A percentile compares a stretch with the other conserved stretches of the same genome.
These are phyloP conservation scores for Mycothermus thermophilus DNA, from an alignment of 495 filamentous ascomycete species.

Conservation along the genomic window DNA sequence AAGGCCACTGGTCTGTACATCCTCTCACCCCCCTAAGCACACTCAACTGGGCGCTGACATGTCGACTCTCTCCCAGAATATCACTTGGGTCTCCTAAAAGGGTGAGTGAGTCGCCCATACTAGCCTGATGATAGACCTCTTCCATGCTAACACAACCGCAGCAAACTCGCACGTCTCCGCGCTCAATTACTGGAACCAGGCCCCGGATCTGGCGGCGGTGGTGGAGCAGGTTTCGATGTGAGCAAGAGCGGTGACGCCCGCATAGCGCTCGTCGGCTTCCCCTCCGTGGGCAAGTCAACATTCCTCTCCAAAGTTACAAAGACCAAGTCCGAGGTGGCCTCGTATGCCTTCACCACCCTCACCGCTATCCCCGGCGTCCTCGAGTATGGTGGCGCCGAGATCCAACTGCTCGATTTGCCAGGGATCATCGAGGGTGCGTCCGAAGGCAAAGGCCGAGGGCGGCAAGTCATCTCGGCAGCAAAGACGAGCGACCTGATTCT, in stretches of 20 bases:
- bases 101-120: constrained; percentile 37
- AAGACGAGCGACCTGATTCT: constrained; percentile 97
- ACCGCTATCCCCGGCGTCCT: constrained; percentile 96
- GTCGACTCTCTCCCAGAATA: constrained; percentile 49
- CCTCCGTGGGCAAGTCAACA: constrained; percentile 97
- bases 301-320: constrained; percentile 99
- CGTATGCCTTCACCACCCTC: constrained; percentile 95
- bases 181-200: constrained; percentile 91
- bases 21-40: too few relatives aligned
- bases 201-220: constrained; percentile 63
- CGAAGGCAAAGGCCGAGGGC: constrained; percentile 89
- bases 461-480: constrained; percentile 97
- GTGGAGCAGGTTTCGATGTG: constrained; percentile 79
- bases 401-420: constrained; percentile 94
- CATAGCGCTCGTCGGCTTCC: constrained; percentile 94
- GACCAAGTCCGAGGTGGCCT: constrained; percentile 90
- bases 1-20: constrained; percentile 78
- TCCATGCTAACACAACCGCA: constrained; percentile 22
- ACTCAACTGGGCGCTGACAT: too few relatives aligned
- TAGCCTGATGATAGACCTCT: neutral
- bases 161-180: constrained; percentile 89
- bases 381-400: constrained; percentile 96
- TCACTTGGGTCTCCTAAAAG: constrained; percentile 94
- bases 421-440: constrained; percentile 97
- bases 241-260: constrained; percentile 94